Evolutionary conservation across 2,329 filamentous ascomycete genomes (phyloP), one percentile per base, ranked within the genome.

Genomic region (Magnaporthiopsis rhizophila): DNA sequence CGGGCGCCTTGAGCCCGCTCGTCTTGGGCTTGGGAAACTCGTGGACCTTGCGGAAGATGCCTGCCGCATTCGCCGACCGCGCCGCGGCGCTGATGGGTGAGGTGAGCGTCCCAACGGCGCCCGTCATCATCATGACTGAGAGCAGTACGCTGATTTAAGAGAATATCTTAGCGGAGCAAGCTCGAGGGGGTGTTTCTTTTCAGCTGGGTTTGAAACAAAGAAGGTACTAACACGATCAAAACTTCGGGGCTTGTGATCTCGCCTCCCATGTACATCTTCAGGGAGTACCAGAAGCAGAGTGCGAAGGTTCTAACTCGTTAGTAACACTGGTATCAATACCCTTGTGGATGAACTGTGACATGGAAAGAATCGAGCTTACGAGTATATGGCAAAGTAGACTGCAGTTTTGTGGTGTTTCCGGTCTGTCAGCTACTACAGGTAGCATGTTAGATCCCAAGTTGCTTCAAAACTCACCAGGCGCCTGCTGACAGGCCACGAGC

Each of bases 251-350:
- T 78, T 24, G 76, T 69, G 45, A 87, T 73, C 13, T 77, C 74
- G 1, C 78, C 77, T 15, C 81, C 77, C 11, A 79, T 69, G 65
- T 76, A 83, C 21, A 82, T 79, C 69, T 80, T 82, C 26, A 82
- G 79, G 0, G 85, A 85, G 68, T 83, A 87, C 84, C 84, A 89
- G 67, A 89, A 88, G 3, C 82, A 78, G 11, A 88, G 76, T 1
- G 79, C 83, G 68, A 87, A 87, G 0, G 72, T 73, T 1, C 72
- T 73, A 45, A 60, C 64, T 86, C 0, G 45, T 53, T n/a, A 24
- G 82, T 1, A 76, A 45, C 1, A 79, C 79, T 4, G 82, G 67
- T 3, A 84, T 68, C 2, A 81, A 82, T n/a, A 79, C 75, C 45
- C 3, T 79, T 79, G 50, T 70, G 75, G 4, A 6, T 59, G 2